A percentile compares a stretch with the other conserved stretches of the same genome.
phyloP scores from a whole-genome alignment of 1,284 basidiomycete genomes.

The Boletus semigastroideus region DNA sequence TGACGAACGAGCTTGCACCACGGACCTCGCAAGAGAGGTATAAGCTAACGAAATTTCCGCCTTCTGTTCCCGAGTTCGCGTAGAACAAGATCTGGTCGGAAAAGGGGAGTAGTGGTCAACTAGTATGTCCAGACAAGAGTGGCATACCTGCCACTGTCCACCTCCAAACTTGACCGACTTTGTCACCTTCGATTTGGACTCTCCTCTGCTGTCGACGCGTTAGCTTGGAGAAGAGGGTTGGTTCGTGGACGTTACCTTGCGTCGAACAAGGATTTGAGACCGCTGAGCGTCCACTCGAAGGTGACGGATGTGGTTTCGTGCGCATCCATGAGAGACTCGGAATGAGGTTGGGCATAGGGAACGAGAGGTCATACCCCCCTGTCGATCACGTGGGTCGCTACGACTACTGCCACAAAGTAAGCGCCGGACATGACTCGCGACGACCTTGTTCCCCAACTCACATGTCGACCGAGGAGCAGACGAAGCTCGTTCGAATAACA shows the following conservation, averaged over 20 bases:
- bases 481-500: constrained; percentile 26
- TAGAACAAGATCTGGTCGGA: constrained; percentile 69
- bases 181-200: constrained; percentile 68
- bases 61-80: constrained; percentile 67
- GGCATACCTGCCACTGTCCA: constrained; percentile 66
- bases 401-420: constrained; percentile 15
- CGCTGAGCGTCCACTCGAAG: constrained; percentile 76
- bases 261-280: constrained; percentile 71
- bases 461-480: constrained; percentile 22
- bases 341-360: constrained; percentile 12
- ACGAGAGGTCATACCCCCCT: constrained; percentile 12
- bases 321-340: constrained; percentile 21
- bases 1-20: constrained; percentile 8
- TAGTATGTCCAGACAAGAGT: neutral
- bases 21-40: constrained; percentile 80
- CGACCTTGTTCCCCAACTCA: neutral
- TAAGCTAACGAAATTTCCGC: constrained; percentile 62
- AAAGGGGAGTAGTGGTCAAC: neutral
- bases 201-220: constrained; percentile 49
- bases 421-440: neutral
- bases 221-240: too few relatives aligned
- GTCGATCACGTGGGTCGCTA: constrained; percentile 20
- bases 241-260: constrained; percentile 44
- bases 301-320: constrained; percentile 61
- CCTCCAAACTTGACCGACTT: constrained; percentile 66